Percentiles rank a stretch among this genome's conserved stretches.
These are phyloP conservation scores for Paradendryphiella salina DNA, from an alignment of 2,329 filamentous ascomycete species.

Conservation along the genomic window DNA sequence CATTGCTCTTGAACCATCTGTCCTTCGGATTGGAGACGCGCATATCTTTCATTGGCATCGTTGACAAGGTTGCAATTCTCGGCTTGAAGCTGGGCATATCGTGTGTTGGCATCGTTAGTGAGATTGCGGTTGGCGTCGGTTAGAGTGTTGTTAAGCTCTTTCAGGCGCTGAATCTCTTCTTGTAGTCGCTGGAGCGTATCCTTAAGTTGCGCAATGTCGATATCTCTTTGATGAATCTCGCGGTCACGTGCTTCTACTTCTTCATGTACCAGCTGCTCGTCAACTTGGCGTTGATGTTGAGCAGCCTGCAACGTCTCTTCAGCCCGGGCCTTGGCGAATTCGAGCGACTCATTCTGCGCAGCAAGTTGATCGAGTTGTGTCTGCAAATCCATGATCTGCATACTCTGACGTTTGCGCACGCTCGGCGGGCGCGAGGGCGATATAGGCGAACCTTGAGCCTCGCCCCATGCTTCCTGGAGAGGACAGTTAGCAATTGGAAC, in stretches of 20 bases:
- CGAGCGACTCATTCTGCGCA: constrained; percentile 79
- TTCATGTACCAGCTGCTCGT: constrained; percentile 54
- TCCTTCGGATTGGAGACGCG: constrained; percentile 68
- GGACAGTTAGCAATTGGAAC: constrained; percentile 30
- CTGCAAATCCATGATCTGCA: constrained; percentile 92
- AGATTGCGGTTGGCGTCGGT: constrained; percentile 76
- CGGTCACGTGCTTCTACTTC: constrained; percentile 67
- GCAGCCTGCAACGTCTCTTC: constrained; percentile 65
- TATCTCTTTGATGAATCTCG: constrained; percentile 78
- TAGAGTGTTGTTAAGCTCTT: constrained; percentile 80
- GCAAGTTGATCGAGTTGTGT: constrained; percentile 79
- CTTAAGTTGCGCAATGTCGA: constrained; percentile 81
- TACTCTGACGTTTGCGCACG: constrained; percentile 95
- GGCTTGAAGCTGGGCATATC: constrained; percentile 66
- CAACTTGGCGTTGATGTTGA: constrained; percentile 58
- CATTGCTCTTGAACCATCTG: constrained; percentile 57
- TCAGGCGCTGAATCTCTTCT: constrained; percentile 77
- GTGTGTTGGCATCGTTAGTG: constrained; percentile 72
- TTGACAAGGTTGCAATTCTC: constrained; percentile 68
- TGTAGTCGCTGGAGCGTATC: constrained; percentile 78
- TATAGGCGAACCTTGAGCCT: constrained; percentile 83
- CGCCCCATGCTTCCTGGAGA: constrained; percentile 85
- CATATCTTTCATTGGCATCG: constrained; percentile 73
- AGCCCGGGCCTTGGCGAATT: constrained; percentile 70
- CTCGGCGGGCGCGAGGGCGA: constrained; percentile 94